These are phyloP conservation scores for Candida sanyaensis DNA, from an alignment of 1,139 yeast genomes.

Conservation along the genomic window DNA sequence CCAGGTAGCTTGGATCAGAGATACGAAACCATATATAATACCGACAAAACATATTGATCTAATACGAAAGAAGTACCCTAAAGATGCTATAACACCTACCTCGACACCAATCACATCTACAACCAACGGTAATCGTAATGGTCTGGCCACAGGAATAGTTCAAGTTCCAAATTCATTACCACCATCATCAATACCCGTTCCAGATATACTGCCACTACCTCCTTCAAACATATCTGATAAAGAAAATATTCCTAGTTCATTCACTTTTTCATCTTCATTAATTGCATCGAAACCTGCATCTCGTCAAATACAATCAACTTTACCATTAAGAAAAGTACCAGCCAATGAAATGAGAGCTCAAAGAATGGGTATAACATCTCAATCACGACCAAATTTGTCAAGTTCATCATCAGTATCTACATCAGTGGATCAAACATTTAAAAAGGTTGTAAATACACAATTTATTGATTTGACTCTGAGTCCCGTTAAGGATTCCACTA, in stretches of 20 bases:
- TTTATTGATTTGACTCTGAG: constrained; percentile 3
- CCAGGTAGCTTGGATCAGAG: constrained; percentile 17
- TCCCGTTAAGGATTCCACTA: background rate
- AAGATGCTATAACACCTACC: background rate
- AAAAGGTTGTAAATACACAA: background rate
- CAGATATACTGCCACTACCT: background rate
- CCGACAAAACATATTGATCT: constrained; percentile 6
- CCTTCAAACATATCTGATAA: background rate
- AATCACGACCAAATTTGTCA: background rate
- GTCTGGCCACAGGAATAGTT: background rate
- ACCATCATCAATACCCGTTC: background rate
- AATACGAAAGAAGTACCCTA: constrained; percentile 18
- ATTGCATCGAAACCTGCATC: background rate
- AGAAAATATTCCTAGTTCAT: constrained; percentile 5
- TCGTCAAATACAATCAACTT: constrained; percentile 1
- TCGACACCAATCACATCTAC: background rate
- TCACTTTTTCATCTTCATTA: background rate
- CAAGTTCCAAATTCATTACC: background rate
- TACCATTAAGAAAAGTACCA: constrained; percentile 2
- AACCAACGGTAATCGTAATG: background rate
- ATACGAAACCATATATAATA: constrained; percentile 14
- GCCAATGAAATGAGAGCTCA: constrained; percentile 1
- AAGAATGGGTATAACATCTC: background rate
- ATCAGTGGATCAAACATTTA: background rate
- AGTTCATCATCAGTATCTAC: background rate